These are phyloP conservation scores for Aureobasidium lini DNA, from an alignment of 2,329 filamentous ascomycete genomes.

Conservation along the genomic window DNA sequence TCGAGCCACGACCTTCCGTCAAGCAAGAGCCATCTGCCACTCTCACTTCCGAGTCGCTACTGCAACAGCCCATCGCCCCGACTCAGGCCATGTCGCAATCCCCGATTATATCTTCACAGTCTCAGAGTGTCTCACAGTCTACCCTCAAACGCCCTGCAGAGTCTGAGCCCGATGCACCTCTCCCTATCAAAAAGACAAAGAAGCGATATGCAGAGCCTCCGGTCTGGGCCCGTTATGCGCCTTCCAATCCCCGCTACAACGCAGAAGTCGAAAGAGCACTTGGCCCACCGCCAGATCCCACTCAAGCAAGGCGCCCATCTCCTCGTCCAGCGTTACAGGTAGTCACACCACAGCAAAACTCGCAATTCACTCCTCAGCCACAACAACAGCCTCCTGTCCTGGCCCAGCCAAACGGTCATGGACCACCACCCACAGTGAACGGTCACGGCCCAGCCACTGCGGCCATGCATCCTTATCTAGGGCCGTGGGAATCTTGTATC, in stretches of 20 bases:
- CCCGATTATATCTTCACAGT: neutral
- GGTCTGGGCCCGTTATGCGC: slow-evolving; percentile 26
- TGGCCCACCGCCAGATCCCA: slow-evolving; percentile 1
- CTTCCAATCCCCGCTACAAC: slow-evolving; percentile 21
- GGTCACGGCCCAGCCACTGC: neutral
- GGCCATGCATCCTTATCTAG: neutral
- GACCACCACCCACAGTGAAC: neutral
- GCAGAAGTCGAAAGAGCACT: neutral
- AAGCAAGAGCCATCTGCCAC: neutral
- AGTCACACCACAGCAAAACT: neutral
- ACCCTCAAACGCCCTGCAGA: slow-evolving; percentile 24
- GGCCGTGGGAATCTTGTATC: slow-evolving; percentile 16
- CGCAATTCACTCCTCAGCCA: neutral
- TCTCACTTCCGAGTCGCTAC: slow-evolving; percentile 12
- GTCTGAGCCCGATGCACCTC: slow-evolving; percentile 17
- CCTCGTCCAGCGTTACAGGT: neutral
- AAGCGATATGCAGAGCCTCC: slow-evolving; percentile 26
- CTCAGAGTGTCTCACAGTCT: neutral
- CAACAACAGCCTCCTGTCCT: neutral
- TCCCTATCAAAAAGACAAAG: slow-evolving; percentile 24
- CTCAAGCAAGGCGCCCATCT: slow-evolving; percentile 1
- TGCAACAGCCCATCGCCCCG: slow-evolving; percentile 14
- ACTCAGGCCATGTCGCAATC: neutral
- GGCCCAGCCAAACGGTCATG: slow-evolving; percentile 9
- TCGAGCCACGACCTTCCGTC: neutral